Evolutionary conservation across 352 stramenopile genomes (phyloP), one percentile per base, ranked within the genome.

Genomic region (Pythium scleroteichum): DNA sequence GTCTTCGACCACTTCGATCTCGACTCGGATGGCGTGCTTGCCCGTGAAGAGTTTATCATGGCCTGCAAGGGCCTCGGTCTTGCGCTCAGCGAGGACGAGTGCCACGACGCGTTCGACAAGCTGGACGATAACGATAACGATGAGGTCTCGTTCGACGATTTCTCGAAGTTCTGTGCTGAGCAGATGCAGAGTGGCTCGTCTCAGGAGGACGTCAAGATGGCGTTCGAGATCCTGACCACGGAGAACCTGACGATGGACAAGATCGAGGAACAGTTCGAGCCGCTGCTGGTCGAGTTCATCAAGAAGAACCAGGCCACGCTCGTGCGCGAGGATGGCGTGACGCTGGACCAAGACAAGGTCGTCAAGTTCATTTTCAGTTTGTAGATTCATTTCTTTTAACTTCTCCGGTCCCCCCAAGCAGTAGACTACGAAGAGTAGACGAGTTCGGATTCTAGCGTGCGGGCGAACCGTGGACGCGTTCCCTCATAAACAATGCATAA

Each of bases 1-100:
- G 88, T 96, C 27, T 97, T 97, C 39, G 80, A 95, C 52, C 83
- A 95, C 69, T 97, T 97, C 51, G 89, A 97, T 53, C 62, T 92
- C 39, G 87, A 97, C 57, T 81, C 95, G 39, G 86, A 95, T 53
- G 82, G 86, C 52, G 83, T 91, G 26, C 69, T 97, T 13, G 85
- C 83, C 24, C 85, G 90, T 23, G 85, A 94, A 22, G 89, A 97
- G 65, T 95, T 97, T 42, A 95, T 93, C 69, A 95, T 95, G 81
- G 89, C 87, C 14, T 95, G 87, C 75, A 94, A 94, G 66, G 89
- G 79, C 41, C 80, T 96, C 22, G 89, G 89, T 29, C 67, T 96
- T 53, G 87, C 76, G 58, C 67, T 97, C 45, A 93, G 83, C 47
- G 87, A 97, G 42, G 82, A 95, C 52, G 88, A 96, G 29, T 93